Evolutionary conservation across 2,329 filamentous ascomycete genomes (phyloP).

Genomic region (Colletotrichum destructivum): DNA sequence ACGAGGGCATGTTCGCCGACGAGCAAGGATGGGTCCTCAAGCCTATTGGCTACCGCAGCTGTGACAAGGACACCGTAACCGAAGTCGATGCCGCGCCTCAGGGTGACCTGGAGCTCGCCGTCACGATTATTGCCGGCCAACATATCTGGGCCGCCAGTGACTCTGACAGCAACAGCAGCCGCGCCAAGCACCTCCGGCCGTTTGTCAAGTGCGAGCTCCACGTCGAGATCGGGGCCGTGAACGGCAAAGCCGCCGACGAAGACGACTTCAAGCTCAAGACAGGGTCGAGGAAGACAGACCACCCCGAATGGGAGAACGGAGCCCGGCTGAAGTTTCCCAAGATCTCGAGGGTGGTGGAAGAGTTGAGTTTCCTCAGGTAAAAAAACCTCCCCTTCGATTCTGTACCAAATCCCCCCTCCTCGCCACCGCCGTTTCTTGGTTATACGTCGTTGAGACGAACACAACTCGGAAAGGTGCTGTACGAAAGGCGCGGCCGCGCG

Average conservation of each 20-base stretch:
- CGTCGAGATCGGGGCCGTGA: constrained; percentile 73
- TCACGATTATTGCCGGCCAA: constrained; percentile 84
- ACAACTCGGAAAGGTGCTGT: background rate
- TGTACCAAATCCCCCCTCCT: background rate
- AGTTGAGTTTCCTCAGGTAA: constrained; percentile 82
- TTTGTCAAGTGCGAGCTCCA: constrained; percentile 87
- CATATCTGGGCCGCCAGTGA: constrained; percentile 74
- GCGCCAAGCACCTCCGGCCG: constrained; percentile 69
- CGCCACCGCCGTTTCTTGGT: constrained; percentile 24
- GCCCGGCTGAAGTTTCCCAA: constrained; percentile 72
- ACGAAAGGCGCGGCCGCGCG: constrained; percentile 22
- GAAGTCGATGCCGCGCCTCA: constrained; percentile 64
- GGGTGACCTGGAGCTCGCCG: constrained; percentile 74
- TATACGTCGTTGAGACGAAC: constrained; percentile 10
- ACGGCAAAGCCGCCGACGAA: constrained; percentile 59
- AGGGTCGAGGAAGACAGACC: constrained; percentile 67
- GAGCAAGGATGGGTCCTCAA: constrained; percentile 90
- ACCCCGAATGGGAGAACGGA: constrained; percentile 73
- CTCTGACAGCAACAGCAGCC: constrained; percentile 48
- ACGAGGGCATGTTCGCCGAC: constrained; percentile 96
- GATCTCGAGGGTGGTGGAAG: constrained; percentile 73
- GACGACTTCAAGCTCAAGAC: constrained; percentile 74
- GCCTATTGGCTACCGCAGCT: constrained; percentile 78
- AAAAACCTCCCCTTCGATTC: constrained; percentile 47
- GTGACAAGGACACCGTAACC: constrained; percentile 55